Conservation (phyloP, 2,329 filamentous ascomycete genomes). For the Purpureocillium takamizusanense region DNA sequence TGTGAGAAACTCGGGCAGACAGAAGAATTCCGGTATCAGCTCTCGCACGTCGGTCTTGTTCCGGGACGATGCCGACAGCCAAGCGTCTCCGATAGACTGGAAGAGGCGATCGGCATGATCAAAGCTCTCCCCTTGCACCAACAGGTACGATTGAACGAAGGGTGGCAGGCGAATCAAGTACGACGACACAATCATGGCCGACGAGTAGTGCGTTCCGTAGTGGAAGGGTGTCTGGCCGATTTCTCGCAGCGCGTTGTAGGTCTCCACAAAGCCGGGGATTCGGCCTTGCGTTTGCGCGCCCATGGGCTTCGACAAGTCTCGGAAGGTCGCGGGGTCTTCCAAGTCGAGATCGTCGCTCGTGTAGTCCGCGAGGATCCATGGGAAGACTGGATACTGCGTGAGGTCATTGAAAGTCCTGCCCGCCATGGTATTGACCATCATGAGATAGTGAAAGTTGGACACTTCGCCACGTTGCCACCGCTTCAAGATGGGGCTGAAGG, state of each 20-base stretch:
- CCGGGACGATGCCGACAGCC: conserved; percentile 79
- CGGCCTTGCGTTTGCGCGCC: conserved; percentile 74
- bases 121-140: conserved; percentile 91
- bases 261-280: conserved; percentile 70
- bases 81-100: conserved; percentile 83
- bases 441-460: conserved; percentile 97
- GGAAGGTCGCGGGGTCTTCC: conserved; percentile 72
- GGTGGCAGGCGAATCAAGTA: conserved; percentile 92
- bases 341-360: conserved; percentile 88
- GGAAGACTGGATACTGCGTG: conserved; percentile 96
- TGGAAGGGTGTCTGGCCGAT: conserved; percentile 93
- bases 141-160: conserved; percentile 89
- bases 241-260: conserved; percentile 81
- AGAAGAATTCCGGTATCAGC: conserved; percentile 95
- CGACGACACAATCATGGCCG: conserved; percentile 96
- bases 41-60: conserved; percentile 94
- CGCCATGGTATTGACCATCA: conserved; percentile 97
- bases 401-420: conserved; percentile 96
- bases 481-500: conserved; percentile 76
- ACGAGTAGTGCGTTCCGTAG: conserved; percentile 97
- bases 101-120: conserved; percentile 95
- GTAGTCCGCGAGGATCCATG: conserved; percentile 94
- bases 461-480: conserved; percentile 92
- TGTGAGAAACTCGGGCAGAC: conserved; percentile 86
- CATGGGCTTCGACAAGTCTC: conserved; percentile 93